Conservation (phyloP, 176 grass and related monocot species). For the Hsuehochloa calcarea region DNA sequence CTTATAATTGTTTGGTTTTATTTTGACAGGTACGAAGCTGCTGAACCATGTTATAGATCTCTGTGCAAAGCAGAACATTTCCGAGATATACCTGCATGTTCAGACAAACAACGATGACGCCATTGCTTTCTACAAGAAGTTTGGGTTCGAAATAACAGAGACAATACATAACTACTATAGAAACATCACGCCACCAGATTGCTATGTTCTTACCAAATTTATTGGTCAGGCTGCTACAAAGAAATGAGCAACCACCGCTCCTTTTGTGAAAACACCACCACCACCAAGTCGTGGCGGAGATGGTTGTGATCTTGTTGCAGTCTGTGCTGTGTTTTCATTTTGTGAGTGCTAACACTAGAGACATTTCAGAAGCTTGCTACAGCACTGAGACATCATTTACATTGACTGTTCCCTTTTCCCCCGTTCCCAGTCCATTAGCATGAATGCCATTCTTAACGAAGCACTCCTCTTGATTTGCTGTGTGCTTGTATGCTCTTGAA, state of each 20-base stretch:
- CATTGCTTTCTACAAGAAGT: constrained; percentile 93
- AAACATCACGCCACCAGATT: constrained; percentile 97
- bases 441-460: constrained; percentile 22
- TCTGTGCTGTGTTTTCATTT: constrained; percentile 33
- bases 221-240: constrained; percentile 51
- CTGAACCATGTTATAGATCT: constrained; percentile 80
- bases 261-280: constrained; percentile 12
- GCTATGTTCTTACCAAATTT: constrained; percentile 77
- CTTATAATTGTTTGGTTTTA: constrained; percentile 18
- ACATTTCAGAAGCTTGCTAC: constrained; percentile 23
- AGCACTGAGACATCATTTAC: constrained; percentile 31
- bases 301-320: constrained; percentile 19
- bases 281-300: constrained; percentile 1
- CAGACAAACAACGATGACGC: constrained; percentile 96
- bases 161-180: constrained; percentile 92
- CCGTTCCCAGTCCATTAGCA: constrained; percentile 1
- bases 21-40: constrained; percentile 76
- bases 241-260: constrained; percentile 51
- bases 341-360: constrained; percentile 21
- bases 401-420: constrained; percentile 16
- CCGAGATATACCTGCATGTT: constrained; percentile 91
- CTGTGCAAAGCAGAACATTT: constrained; percentile 74
- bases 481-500: background rate
- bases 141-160: constrained; percentile 93
- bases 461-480: background rate